phyloP scores from a whole-genome alignment of 2,329 filamentous ascomycete genomes.

The Exophiala calicioides region DNA sequence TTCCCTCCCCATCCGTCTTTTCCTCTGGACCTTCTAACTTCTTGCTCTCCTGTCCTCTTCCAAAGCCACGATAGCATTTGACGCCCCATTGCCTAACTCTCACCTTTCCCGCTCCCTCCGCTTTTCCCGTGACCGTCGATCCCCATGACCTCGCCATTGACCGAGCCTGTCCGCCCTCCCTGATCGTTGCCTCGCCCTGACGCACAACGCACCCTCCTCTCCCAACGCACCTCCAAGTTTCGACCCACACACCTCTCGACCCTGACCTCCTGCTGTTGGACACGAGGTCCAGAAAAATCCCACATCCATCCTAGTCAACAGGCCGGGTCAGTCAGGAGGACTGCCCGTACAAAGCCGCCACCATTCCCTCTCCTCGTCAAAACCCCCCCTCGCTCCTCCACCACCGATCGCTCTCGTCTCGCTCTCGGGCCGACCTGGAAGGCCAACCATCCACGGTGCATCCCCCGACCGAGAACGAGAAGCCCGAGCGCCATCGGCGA shows the following conservation, averaged over 20 bases:
- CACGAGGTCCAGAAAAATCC: slow-evolving; percentile 11
- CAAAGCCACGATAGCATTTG: slow-evolving; percentile 9
- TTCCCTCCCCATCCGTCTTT: background rate
- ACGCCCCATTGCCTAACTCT: background rate
- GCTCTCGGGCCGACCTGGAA: slow-evolving; percentile 40
- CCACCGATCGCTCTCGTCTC: slow-evolving; percentile 66
- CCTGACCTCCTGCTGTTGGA: slow-evolving; percentile 14
- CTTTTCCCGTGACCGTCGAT: slow-evolving; percentile 16
- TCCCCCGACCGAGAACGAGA: slow-evolving; percentile 46
- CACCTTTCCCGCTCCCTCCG: slow-evolving; percentile 9
- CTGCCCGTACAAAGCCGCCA: slow-evolving; percentile 69
- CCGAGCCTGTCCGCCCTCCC: slow-evolving; percentile 9
- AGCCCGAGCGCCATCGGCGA: slow-evolving; percentile 51
- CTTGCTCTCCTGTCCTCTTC: background rate
- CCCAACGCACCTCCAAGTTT: background rate
- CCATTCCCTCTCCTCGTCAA: slow-evolving; percentile 76
- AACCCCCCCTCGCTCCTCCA: slow-evolving; percentile 80
- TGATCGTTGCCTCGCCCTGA: slow-evolving; percentile 7
- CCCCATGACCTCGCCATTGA: slow-evolving; percentile 19
- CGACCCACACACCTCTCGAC: slow-evolving; percentile 15
- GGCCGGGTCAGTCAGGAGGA: slow-evolving; percentile 68
- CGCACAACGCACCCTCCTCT: background rate
- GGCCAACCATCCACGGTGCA: slow-evolving; percentile 38
- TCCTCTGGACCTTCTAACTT: background rate
- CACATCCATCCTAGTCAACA: slow-evolving; percentile 5